Evolutionary conservation across 805 yeast genomes (phyloP), one percentile per base, ranked within the genome.

Genomic region (Lipomyces chichibuensis): DNA sequence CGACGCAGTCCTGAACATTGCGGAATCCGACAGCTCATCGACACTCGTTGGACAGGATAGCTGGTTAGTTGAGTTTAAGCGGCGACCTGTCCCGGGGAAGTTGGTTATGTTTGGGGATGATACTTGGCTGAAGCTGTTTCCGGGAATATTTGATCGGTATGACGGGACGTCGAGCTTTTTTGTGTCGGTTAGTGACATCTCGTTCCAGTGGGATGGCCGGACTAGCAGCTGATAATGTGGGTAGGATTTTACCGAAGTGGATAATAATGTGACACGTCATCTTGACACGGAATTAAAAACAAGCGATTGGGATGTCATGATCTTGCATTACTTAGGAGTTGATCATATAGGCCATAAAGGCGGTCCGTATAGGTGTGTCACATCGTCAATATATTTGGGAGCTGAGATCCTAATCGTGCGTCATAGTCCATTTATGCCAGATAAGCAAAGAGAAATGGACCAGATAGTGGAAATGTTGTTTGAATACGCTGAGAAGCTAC

Each of bases 261-360:
- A 95, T 73, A 82, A 84, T 70, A 95, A 95, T 73, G 99, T 95
- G 2, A 93, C 98, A 0, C 82, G 98, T 59, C 98, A 95, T 77
- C 76, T 95, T 37, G 88, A 85, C 53, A 71, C 75, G 5, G 91
- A 91, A 71, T 76, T 94, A 33, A 73, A 77, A 13, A 43, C 62
- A 39, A 39, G 57, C 11, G 74, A 78, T 2, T 95, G 98, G 98
- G 97, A 95, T 75, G 89, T 88, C 4, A 79, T 95, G 69, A 88
- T 95, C 52, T 79, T 95, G 51, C 99, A 95, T 76, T 95, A 94
- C 74, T 80, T 95, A 23, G 99, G 99, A 0, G 80, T 95, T 35
- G 99, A 95, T 76, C 99, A 95, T 76, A 95, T 95, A 73, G 99
- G 99, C 1, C 99, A 95, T 77, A 94, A 92, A 76, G 96, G 97